These are phyloP conservation scores for Tricholomella constricta DNA, from an alignment of 768 basidiomycete species.

Conservation along the genomic window DNA sequence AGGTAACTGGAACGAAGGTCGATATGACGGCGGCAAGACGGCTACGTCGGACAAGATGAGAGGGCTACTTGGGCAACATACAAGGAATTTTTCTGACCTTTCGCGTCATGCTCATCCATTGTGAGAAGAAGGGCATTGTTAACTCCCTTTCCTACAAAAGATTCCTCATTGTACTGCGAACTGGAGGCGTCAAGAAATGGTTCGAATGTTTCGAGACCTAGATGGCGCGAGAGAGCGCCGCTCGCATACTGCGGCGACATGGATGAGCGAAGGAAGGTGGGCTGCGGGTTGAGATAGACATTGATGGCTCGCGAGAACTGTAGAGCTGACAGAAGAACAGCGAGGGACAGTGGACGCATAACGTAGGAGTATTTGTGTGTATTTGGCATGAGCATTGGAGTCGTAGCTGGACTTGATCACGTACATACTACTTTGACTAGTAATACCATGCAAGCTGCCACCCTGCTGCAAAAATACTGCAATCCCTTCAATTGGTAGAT, in stretches of 20 bases:
- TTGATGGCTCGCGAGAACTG: constrained; percentile 51
- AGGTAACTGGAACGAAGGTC: constrained; percentile 47
- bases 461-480: constrained; percentile 19
- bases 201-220: constrained; percentile 71
- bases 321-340: constrained; percentile 33
- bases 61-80: not conserved
- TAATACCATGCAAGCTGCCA: constrained; percentile 29
- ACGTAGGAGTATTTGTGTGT: constrained; percentile 28
- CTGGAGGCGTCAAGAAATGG: constrained; percentile 40
- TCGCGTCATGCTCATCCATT: constrained; percentile 54
- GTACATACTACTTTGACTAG: constrained; percentile 11
- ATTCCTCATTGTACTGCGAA: constrained; percentile 34
- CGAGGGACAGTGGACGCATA: constrained; percentile 27
- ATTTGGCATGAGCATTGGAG: constrained; percentile 21
- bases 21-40: constrained; percentile 54
- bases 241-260: constrained; percentile 57
- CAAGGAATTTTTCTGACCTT: constrained; percentile 43
- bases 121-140: constrained; percentile 55
- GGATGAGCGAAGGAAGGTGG: constrained; percentile 34
- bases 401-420: not conserved
- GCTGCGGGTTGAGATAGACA: constrained; percentile 59
- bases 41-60: constrained; percentile 37
- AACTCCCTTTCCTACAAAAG: constrained; percentile 59
- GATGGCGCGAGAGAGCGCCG: constrained; percentile 63
- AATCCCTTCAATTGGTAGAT: constrained; percentile 35